These are phyloP conservation scores for Aspergillus persii DNA, from an alignment of 2,329 filamentous ascomycete genomes.

Conservation along the genomic window DNA sequence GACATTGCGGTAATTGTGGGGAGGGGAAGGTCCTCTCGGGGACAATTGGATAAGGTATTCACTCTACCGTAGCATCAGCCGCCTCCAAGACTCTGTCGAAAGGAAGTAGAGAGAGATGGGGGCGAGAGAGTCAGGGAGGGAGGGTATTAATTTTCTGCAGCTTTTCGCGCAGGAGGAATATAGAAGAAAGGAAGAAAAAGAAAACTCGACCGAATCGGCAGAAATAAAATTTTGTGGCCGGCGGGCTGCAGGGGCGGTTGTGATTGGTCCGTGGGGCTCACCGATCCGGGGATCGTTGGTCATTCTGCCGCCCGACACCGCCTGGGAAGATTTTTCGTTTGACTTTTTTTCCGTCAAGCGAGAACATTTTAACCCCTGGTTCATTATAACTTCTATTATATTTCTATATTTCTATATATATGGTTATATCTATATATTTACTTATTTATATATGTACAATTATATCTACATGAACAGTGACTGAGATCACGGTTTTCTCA, in stretches of 20 bases:
- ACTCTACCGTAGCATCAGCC: slow-evolving; percentile 42
- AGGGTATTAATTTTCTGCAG: slow-evolving; percentile 18
- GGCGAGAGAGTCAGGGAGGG: slow-evolving; percentile 3
- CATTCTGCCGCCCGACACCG: slow-evolving; percentile 21
- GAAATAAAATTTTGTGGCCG: slow-evolving; percentile 28
- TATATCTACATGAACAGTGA: no score
- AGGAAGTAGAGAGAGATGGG: slow-evolving; percentile 12
- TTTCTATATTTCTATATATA: no score
- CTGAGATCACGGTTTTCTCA: no score
- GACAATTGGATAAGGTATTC: slow-evolving; percentile 31
- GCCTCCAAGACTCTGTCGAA: slow-evolving; percentile 27
- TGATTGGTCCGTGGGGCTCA: slow-evolving; percentile 22
- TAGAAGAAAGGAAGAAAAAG: slow-evolving; percentile 21
- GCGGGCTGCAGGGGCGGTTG: slow-evolving; percentile 15
- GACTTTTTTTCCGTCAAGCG: background rate
- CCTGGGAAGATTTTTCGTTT: slow-evolving; percentile 16
- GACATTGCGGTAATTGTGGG: slow-evolving; percentile 28
- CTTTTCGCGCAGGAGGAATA: slow-evolving; percentile 29
- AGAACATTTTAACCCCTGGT: no score
- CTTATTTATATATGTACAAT: no score
- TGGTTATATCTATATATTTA: background rate
- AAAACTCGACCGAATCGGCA: slow-evolving; percentile 11
- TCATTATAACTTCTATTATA: no score
- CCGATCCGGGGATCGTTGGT: slow-evolving; percentile 18
- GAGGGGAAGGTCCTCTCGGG: slow-evolving; percentile 38